Conservation (phyloP, 2,329 filamentous ascomycete species). For the Colletotrichum caudatum region DNA sequence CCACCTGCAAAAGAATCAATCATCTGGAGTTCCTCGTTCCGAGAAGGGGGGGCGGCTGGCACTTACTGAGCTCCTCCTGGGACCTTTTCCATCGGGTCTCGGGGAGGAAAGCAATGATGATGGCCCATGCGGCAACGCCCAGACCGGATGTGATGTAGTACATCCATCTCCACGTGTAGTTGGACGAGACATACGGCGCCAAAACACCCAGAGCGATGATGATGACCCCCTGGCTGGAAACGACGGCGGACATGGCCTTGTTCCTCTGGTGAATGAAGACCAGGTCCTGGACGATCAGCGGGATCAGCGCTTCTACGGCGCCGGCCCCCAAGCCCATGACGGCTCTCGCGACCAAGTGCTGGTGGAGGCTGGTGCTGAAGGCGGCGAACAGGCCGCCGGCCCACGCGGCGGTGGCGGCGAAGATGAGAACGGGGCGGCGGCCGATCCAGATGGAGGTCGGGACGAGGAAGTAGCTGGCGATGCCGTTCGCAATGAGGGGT, state of each 20-base stretch:
- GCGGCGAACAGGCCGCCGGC: constrained; percentile 52
- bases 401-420: constrained; percentile 50
- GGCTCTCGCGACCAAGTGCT: constrained; percentile 49
- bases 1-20: constrained; percentile 14
- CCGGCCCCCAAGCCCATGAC: constrained; percentile 52
- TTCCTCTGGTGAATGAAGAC: constrained; percentile 55
- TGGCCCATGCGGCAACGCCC: constrained; percentile 50
- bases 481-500: constrained; percentile 51
- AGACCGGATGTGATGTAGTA: constrained; percentile 50
- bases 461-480: constrained; percentile 51
- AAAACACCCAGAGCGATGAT: constrained; percentile 47
- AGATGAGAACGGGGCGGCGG: constrained; percentile 51
- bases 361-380: constrained; percentile 47
- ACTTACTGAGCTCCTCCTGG: constrained; percentile 47
- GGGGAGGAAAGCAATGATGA: constrained; percentile 49
- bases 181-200: constrained; percentile 48
- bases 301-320: constrained; percentile 51
- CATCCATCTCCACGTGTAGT: constrained; percentile 51
- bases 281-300: constrained; percentile 54
- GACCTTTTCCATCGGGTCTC: constrained; percentile 52
- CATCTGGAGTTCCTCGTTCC: neutral
- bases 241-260: constrained; percentile 49
- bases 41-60: fast-evolving
- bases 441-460: constrained; percentile 53
- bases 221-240: constrained; percentile 48